phyloP scores from a whole-genome alignment of 2,329 filamentous ascomycete species.

The Didymella lethalis region DNA sequence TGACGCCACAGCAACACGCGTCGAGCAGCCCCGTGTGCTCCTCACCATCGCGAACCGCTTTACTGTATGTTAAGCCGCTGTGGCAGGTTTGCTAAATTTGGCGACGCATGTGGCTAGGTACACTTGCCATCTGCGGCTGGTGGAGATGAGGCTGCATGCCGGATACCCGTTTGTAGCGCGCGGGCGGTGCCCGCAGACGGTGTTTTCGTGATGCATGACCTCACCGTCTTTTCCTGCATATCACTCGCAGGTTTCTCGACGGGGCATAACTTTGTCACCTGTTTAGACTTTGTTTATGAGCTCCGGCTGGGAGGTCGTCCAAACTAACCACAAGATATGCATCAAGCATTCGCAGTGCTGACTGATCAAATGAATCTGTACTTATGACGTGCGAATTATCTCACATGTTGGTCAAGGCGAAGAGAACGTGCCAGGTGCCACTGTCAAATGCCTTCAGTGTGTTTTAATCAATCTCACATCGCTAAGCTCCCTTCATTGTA shows the following conservation, averaged over 20 bases:
- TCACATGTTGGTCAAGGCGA: background rate
- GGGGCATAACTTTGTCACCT: background rate
- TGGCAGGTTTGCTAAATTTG: conserved; percentile 12
- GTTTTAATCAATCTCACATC: background rate
- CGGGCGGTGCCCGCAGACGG: background rate
- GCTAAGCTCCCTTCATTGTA: background rate
- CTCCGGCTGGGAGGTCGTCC: background rate
- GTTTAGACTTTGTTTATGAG: background rate
- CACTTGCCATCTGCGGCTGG: conserved; percentile 3
- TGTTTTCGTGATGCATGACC: conserved; percentile 1
- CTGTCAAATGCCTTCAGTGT: background rate
- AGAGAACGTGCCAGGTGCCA: background rate
- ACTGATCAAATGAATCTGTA: background rate
- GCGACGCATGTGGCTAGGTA: conserved; percentile 15
- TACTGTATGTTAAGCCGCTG: conserved; percentile 6
- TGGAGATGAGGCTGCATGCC: conserved; percentile 4
- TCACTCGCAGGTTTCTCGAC: background rate
- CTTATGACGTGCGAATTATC: conserved; percentile 5
- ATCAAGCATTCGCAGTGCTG: conserved; percentile 1
- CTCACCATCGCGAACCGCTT: background rate
- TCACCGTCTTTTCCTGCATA: conserved; percentile 1
- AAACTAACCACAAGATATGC: background rate
- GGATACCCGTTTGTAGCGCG: conserved; percentile 17
- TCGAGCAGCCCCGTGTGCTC: conserved; percentile 6
- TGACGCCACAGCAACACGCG: conserved; percentile 14